These are phyloP conservation scores for Wickerhamomyces hampshirensis DNA, from an alignment of 805 yeast species.

Conservation along the genomic window DNA sequence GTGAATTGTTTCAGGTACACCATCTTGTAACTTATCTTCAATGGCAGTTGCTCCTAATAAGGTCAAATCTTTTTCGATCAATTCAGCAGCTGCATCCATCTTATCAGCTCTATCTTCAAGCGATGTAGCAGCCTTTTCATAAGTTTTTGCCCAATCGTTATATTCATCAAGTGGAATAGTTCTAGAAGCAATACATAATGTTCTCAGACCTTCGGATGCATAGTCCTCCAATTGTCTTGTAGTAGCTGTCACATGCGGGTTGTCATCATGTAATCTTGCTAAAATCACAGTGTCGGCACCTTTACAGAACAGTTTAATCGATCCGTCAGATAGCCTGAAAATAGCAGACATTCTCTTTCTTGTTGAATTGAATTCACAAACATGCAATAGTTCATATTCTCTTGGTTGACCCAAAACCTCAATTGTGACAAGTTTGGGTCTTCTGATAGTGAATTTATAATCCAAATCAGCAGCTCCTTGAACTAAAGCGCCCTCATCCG, in stretches of 20 bases:
- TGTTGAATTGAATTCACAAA: conserved; percentile 96
- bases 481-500: conserved; percentile 98
- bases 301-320: conserved; percentile 81
- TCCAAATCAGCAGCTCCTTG: conserved; percentile 93
- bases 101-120: conserved; percentile 68
- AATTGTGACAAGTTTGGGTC: conserved; percentile 76
- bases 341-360: conserved; percentile 97
- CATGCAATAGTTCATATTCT: conserved; percentile 73
- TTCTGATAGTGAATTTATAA: conserved; percentile 76
- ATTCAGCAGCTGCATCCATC: conserved; percentile 84
- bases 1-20: conserved; percentile 96
- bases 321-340: conserved; percentile 91
- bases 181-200: conserved; percentile 87
- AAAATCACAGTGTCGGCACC: conserved; percentile 97
- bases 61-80: conserved; percentile 74
- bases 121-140: conserved; percentile 79
- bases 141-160: conserved; percentile 56
- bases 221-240: conserved; percentile 88
- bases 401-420: conserved; percentile 45
- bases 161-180: conserved; percentile 79
- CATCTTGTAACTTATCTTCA: conserved; percentile 96
- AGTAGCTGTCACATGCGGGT: conserved; percentile 81
- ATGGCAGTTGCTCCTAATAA: conserved; percentile 96
- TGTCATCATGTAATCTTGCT: conserved; percentile 68
- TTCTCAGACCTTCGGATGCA: conserved; percentile 93